Evolutionary conservation across 352 stramenopile genomes (phyloP), one percentile per base, ranked within the genome.

Genomic region (Phytophthora litchii): DNA sequence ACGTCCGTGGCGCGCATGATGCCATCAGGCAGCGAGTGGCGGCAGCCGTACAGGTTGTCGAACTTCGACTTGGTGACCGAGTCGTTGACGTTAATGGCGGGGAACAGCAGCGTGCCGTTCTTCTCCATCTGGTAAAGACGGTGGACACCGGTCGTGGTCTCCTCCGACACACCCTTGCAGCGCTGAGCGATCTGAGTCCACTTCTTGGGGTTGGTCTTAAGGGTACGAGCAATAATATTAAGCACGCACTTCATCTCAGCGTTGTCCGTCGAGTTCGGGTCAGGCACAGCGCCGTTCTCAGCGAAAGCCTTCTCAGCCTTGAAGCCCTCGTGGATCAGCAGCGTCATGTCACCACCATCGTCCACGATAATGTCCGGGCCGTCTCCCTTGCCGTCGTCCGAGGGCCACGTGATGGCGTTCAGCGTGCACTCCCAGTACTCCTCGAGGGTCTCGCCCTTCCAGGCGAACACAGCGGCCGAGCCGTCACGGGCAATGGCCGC

Each of bases 1-100:
- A 99, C 97, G 78, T 99, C 97, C 23, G 96, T 99, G 62, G 97
- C 97, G 77, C 97, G 94, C 95, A 98, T 99, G 79, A 99, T 97
- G 69, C 96, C 97, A 85, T 99, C 96, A 7, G 96, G 96, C 9
- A 99, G 90, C 35, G 96, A 99, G 87, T 99, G 97, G 72, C 98
- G 98, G 92, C 96, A 99, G 75, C 97, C 97, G 75, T 99, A 99
- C 27, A 99, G 80, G 88, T 99, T 99, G 85, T 99, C 97, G 68
- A 99, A 99, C 80, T 99, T 99, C 62, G 95, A 99, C 87, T 99
- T 99, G 79, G 97, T 99, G 27, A 99, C 97, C 56, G 91, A 98
- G 83, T 99, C 97, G 83, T 99, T 99, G 46, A 99, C 97, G 77
- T 99, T 99, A 78, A 99, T 99, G 60, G 94, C 95, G 10, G 97